These are phyloP conservation scores for Rhodofomes roseus DNA, from an alignment of 1,284 basidiomycete species.

Conservation along the genomic window DNA sequence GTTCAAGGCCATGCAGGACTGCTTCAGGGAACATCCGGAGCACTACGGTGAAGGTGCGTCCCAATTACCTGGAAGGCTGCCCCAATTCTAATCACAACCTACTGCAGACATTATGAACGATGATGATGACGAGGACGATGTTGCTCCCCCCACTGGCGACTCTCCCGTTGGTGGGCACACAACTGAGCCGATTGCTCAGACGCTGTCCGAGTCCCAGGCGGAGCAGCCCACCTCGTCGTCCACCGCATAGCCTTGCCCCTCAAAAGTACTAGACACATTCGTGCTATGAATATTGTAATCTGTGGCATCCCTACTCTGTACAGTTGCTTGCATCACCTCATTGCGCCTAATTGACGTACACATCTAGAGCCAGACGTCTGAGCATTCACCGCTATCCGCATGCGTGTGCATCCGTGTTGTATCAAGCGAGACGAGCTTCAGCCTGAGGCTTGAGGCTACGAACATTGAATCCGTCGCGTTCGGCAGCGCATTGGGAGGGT, in stretches of 20 bases:
- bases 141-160: not conserved
- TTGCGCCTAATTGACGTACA: not conserved
- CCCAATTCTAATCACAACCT: no score
- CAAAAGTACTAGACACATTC: not conserved
- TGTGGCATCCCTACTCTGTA: not conserved
- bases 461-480: no score
- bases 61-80: not conserved
- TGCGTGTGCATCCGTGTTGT: no score
- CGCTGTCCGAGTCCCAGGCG: slow-evolving; percentile 1
- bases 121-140: slow-evolving; percentile 25
- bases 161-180: slow-evolving; percentile 1
- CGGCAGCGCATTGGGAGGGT: no score
- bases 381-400: no score
- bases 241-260: not conserved
- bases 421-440: no score
- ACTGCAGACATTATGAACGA: slow-evolving; percentile 27
- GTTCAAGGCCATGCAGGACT: slow-evolving; percentile 98
- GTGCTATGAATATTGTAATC: not conserved
- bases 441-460: no score
- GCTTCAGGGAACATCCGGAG: slow-evolving; percentile 95
- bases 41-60: slow-evolving; percentile 87
- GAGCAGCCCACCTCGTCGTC: not conserved
- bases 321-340: not conserved
- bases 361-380: not conserved
- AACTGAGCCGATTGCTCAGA: not conserved